Base-by-base conservation (phyloP, 805 yeast genomes). In the Scheffersomyces coipomensis region DNA sequence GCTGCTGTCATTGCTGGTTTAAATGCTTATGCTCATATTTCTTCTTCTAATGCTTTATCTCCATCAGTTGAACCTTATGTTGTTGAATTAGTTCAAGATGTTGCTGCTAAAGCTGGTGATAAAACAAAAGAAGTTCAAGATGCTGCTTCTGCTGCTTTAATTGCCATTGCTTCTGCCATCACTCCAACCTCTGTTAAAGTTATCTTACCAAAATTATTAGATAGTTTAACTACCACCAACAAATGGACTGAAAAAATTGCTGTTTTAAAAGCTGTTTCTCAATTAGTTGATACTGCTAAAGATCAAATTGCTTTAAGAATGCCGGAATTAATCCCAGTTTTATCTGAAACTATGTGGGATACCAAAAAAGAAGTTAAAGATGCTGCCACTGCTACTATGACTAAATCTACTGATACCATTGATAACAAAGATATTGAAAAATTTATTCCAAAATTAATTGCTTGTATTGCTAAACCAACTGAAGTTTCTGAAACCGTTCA, bases 341-440 rank as follows among this genome's bases (percentile, higher is more conserved):
- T 93, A 62, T 93, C 99, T 58, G 99, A 93, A 79, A 88, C 97
- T 62, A 93, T 93, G 98, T 93, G 99, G 99, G 99, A 93, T 76
- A 93, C 99, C 75, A 93, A 93, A 84, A 78, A 80, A 74, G 98
- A 93, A 66, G 99, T 93, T 67, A 93, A 93, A 85, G 80, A 78
- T 56, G 96, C 95, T 68, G 98, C 99, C 52, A 86, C 93, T 58
- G 83, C 83, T 61, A 88, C 98, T 71, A 89, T 93, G 81, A 79
- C 90, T 72, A 88, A 88, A 75, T 83, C 96, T 56, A 93, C 99
- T 60, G 93, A 90, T 73, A 89, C 98, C 64, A 91, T 93, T 57
- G 95, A 91, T 72, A 93, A 93, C 93, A 93, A 91, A 85, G 99
- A 93, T 90, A 95, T 93, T 68, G 96, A 88, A 75, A 88, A 91